Percentiles rank a stretch among this genome's conserved stretches.
Conservation (phyloP, 768 basidiomycete genomes). For the Boletus sensibilis region DNA sequence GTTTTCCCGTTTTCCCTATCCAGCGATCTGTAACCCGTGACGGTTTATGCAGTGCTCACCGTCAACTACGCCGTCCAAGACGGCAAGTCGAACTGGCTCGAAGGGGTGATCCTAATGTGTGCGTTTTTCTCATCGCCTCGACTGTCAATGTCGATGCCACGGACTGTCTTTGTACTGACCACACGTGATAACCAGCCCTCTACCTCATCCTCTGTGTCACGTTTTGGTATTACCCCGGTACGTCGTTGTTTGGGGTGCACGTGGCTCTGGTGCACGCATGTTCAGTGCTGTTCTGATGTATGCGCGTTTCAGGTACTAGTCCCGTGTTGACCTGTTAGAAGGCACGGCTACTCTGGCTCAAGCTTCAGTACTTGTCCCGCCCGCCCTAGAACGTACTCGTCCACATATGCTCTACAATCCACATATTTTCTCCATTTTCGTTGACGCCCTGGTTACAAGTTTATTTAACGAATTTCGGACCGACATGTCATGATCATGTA, state of each 20-base stretch:
- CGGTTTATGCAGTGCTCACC: conserved; percentile 58
- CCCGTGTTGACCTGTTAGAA: conserved; percentile 1
- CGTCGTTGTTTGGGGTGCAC: conserved; percentile 3
- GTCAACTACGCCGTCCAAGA: conserved; percentile 86
- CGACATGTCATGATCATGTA: conserved; percentile 19
- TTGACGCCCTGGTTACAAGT: not conserved
- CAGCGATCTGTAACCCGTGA: not conserved
- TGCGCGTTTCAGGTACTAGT: not conserved
- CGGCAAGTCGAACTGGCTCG: conserved; percentile 91
- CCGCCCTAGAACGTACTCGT: not conserved
- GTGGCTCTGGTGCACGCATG: not conserved
- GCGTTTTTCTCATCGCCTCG: conserved; percentile 7
- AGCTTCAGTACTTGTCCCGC: not conserved
- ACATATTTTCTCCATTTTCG: not conserved
- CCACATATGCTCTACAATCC: not conserved
- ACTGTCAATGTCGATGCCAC: no score
- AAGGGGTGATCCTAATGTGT: conserved; percentile 79
- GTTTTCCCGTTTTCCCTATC: not conserved
- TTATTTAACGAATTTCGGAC: not conserved
- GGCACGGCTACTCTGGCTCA: not conserved
- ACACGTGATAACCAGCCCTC: conserved; percentile 36
- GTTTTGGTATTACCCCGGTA: conserved; percentile 55
- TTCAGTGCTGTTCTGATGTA: conserved; percentile 2
- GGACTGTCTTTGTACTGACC: not conserved
- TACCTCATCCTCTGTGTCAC: conserved; percentile 56